Evolutionary conservation across 192 early-diverging fungal species (phyloP).

Genomic region (Diversispora epigaea): DNA sequence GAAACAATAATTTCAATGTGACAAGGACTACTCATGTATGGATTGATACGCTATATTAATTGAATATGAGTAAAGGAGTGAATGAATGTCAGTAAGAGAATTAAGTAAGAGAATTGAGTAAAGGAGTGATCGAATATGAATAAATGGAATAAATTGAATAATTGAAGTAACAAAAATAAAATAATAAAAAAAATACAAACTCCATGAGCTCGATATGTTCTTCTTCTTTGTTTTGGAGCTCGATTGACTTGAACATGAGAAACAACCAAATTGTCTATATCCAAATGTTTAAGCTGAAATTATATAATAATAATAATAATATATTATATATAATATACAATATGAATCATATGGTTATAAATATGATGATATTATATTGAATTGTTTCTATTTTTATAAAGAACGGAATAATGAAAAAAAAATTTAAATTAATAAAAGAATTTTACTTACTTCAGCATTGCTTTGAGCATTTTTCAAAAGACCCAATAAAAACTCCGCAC

Average conservation of each 20-base stretch:
- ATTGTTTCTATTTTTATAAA: not conserved
- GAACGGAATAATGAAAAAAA: not conserved
- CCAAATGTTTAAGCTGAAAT: constrained; percentile 81
- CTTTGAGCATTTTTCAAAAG: constrained; percentile 96
- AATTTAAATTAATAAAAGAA: not conserved
- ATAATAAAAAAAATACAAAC: not conserved
- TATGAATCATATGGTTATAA: not conserved
- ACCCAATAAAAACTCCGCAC: constrained; percentile 86
- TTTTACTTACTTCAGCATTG: constrained; percentile 93
- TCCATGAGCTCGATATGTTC: constrained; percentile 98
- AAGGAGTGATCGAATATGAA: not conserved
- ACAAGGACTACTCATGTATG: constrained; percentile 93
- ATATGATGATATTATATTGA: not conserved
- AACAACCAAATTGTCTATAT: constrained; percentile 83
- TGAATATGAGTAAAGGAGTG: not conserved
- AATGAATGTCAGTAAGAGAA: no score
- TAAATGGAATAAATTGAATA: not conserved
- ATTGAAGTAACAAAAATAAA: not conserved
- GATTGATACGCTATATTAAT: constrained; percentile 47
- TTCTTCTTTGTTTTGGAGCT: constrained; percentile 94
- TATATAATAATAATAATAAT: no score
- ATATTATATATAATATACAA: no score
- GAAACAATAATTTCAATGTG: constrained; percentile 95
- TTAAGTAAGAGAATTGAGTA: no score
- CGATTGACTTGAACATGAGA: constrained; percentile 98